A percentile compares a stretch with the other conserved stretches of the same genome.
Evolutionary conservation across 176 grass and related monocot genomes (phyloP).

Genomic region (Oropetium thomaeum): DNA sequence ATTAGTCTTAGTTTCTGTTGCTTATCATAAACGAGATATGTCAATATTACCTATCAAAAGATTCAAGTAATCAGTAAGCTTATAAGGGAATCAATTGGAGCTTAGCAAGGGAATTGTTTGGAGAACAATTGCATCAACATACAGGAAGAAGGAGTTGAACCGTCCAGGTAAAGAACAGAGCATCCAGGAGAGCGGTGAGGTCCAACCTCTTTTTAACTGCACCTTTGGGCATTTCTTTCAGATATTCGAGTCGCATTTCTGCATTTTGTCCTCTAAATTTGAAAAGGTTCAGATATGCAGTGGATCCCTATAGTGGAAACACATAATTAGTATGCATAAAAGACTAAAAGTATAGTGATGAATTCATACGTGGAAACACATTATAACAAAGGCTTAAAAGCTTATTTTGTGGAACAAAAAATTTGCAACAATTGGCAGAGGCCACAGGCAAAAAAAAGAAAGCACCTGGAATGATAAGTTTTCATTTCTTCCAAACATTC

Average conservation of each 20-base stretch:
- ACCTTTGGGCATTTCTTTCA: constrained; percentile 66
- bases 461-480: too few species aligned
- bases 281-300: constrained; percentile 45
- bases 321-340: constrained; percentile 3
- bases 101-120: too few species aligned
- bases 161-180: constrained; percentile 56
- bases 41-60: background rate
- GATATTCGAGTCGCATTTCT: constrained; percentile 44
- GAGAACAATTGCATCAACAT: background rate
- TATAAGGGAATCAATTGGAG: background rate
- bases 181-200: constrained; percentile 43
- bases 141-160: constrained; percentile 67
- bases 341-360: too few species aligned
- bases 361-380: background rate
- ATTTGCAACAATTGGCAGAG: background rate
- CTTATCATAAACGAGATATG: constrained; percentile 57
- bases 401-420: background rate
- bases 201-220: constrained; percentile 31
- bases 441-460: too few species aligned
- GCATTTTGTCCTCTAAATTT: background rate
- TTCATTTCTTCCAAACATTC: too few species aligned
- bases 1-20: constrained; percentile 64
- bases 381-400: background rate
- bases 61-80: background rate
- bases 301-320: constrained; percentile 39